Evolutionary conservation across 306 rosid genomes (phyloP).

Genomic region (Inga oerstediana): DNA sequence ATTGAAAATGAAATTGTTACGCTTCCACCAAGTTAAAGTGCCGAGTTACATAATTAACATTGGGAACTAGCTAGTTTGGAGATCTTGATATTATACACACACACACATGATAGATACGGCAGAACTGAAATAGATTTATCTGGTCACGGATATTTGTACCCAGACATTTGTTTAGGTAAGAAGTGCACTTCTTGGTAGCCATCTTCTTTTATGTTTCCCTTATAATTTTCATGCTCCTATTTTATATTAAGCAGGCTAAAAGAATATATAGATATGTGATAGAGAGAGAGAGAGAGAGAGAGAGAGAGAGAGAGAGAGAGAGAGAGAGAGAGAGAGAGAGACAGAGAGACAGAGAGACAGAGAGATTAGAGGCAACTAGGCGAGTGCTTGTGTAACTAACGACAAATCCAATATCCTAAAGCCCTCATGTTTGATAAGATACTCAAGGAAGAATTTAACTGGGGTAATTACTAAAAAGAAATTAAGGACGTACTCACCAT

Average conservation of each 20-base stretch:
- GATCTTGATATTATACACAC: slow-evolving; percentile 13
- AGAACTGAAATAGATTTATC: slow-evolving; percentile 50
- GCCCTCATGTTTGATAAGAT: slow-evolving; percentile 40
- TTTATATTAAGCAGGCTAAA: slow-evolving; percentile 21
- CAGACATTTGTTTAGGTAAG: slow-evolving; percentile 39
- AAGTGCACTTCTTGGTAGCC: slow-evolving; percentile 51
- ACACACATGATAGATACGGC: slow-evolving; percentile 58
- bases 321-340: neutral
- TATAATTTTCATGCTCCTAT: slow-evolving; percentile 21
- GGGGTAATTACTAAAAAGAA: neutral
- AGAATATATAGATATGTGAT: neutral
- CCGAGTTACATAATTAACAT: slow-evolving; percentile 41
- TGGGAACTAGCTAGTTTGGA: slow-evolving; percentile 32
- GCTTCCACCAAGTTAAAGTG: slow-evolving; percentile 37
- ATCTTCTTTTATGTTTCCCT: slow-evolving; percentile 38
- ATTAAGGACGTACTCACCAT: neutral
- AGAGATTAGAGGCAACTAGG: neutral
- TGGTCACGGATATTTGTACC: slow-evolving; percentile 12
- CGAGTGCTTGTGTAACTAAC: slow-evolving; percentile 28
- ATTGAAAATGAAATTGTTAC: slow-evolving; percentile 22
- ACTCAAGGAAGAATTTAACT: slow-evolving; percentile 30
- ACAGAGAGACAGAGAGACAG: neutral
- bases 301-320: neutral
- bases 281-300: neutral
- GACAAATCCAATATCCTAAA: slow-evolving; percentile 22